Percentiles rank a stretch among this genome's conserved stretches.
Conservation (phyloP, 2,329 filamentous ascomycete genomes). For the Stachybotrys elegans region DNA sequence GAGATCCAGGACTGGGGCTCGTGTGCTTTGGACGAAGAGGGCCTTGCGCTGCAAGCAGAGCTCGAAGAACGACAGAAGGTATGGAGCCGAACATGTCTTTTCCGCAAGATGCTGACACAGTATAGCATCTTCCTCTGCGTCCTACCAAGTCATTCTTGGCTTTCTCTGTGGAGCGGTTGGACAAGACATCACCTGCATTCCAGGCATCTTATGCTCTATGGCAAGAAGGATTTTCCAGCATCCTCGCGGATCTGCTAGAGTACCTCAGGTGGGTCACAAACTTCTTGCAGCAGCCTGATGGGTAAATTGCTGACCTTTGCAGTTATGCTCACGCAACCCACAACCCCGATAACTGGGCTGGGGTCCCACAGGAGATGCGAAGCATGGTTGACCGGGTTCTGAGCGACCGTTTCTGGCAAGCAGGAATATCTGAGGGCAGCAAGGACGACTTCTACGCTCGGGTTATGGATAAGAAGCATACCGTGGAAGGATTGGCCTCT, state of each 20-base stretch:
- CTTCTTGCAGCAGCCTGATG: neutral
- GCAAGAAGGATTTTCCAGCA: constrained; percentile 73
- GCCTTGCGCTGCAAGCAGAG: constrained; percentile 70
- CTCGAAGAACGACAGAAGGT: constrained; percentile 72
- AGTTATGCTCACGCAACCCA: constrained; percentile 89
- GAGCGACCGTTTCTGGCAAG: constrained; percentile 97
- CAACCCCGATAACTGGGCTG: constrained; percentile 77
- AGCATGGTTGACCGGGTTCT: constrained; percentile 75
- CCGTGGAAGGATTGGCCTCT: constrained; percentile 89
- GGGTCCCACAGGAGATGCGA: constrained; percentile 70
- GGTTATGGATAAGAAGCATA: constrained; percentile 82
- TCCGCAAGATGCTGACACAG: constrained; percentile 7
- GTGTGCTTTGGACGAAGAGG: constrained; percentile 71
- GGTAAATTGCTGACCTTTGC: constrained; percentile 6
- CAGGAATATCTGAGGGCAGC: constrained; percentile 90
- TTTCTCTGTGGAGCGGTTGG: constrained; percentile 84
- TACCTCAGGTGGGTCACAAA: constrained; percentile 58
- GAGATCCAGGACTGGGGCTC: constrained; percentile 78
- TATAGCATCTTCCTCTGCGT: constrained; percentile 67
- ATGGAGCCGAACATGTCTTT: constrained; percentile 18
- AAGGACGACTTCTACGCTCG: constrained; percentile 95
- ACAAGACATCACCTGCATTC: constrained; percentile 67
- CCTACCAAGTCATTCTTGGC: constrained; percentile 89
- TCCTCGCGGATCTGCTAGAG: constrained; percentile 81
- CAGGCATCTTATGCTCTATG: constrained; percentile 76